Evolutionary conservation across 208 protist species (phyloP), one percentile per base, ranked within the genome.

Genomic region (Kentomonas sorsogonicus): DNA sequence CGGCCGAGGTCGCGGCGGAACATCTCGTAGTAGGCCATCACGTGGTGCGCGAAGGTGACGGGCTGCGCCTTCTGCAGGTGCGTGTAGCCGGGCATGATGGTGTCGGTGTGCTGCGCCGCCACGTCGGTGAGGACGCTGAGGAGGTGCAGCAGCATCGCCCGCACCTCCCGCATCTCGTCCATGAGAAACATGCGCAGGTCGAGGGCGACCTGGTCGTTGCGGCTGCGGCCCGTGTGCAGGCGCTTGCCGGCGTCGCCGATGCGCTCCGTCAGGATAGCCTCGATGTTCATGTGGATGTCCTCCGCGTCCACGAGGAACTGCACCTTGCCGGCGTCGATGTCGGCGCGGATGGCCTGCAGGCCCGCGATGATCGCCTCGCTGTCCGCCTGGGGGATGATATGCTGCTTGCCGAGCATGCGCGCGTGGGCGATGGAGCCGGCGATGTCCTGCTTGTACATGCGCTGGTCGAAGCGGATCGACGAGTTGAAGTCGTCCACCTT

Each of bases 21-120:
- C 63, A 69, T 69, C 33, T 69, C 63, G 45, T 53, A 69, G 55
- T 69, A 69, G 18, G 63, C 63, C 63, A 69, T 69, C 38, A 69
- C 16, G 50, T 69, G 63, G 26, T 69, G 63, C n/a, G 63, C 63
- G n/a, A 69, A 46, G 3, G 63, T 69, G 30, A 69, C 63, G 34
- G 63, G 63, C 56, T 69, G 63, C 27, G 63, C 63, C 56, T 69
- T 69, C 56, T 69, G 63, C 39, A 69, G 39, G 39, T 69, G 63
- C 34, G 63, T 69, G 63, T 69, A 69, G n/a, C 63, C 63, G 7
- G 63, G 63, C 63, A 69, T 69, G 34, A 69, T 69, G 25, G 63
- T 69, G 38, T 69, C 55, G 38, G 53, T 38, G 54, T 69, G 63
- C n/a, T 48, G 40, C 54, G 53, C 56, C 4, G 63, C 63, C n/a